Base-by-base conservation (phyloP, 2,329 filamentous ascomycete genomes). In the Ophiocordyceps camponoti-saundersi region DNA sequence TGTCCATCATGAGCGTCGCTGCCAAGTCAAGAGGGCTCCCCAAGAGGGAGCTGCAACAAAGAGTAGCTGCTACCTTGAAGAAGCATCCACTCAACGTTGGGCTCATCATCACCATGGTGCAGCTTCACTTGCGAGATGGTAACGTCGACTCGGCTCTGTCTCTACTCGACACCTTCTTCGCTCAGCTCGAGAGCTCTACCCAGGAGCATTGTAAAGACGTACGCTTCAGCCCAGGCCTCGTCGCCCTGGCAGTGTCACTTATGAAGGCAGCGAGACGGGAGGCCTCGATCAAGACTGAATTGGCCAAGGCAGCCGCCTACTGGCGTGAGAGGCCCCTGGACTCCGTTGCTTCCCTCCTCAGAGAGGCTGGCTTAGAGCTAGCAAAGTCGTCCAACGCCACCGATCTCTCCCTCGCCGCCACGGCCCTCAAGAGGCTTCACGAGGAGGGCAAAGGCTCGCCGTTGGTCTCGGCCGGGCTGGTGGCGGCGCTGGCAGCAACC, bases 201-300 rank as follows among this genome's bases (percentile, higher is more conserved):
- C 66, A 68, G 1, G 58, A 71, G 2, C 69, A 73, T 16, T 71
- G 81, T 48, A 70, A 78, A 48, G 79, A 88, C 54, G 76, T 83
- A 23, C 81, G 89, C 12, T 92, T 82, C 61, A 81, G 86, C 23
- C 90, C 92, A 0, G 90, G 90, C 2, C 70, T 98, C 1, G 75
- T 96, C 26, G 87, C 85, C 1, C 70, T 90, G 2, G 70, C 85
- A 3, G 81, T 94, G 11, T 80, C 85, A 2, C 71, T 98, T 0
- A 92, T 95, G 63, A 77, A 78, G 54, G 68, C 73, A 2, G 82
- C 92, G 60, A 81, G 83, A 39, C 83, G 88, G 34, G 82, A 81
- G 53, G 67, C 72, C 22, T 79, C 84, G 29, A 79, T 85, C 50
- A 84, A 84, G 51, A 65, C 69, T 7, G 85, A 92, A 57, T 70